Evolutionary conservation across 805 yeast genomes (phyloP).

Genomic region (Wickerhamomyces subpelliculosus): DNA sequence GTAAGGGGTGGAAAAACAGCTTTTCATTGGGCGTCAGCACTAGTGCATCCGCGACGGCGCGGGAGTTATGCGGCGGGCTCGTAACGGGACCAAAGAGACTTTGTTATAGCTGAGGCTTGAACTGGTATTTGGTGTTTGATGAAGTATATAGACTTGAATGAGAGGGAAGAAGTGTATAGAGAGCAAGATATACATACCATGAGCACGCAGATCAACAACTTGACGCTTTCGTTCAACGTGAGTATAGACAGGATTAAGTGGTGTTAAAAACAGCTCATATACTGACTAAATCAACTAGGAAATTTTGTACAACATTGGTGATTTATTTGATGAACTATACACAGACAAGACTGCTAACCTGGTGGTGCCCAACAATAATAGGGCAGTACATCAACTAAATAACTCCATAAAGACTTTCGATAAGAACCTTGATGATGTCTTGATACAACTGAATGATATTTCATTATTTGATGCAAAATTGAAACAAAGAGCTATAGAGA

Average conservation of each 20-base stretch:
- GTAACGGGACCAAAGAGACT: no score
- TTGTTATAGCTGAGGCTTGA: no score
- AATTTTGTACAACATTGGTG: slow-evolving; percentile 16
- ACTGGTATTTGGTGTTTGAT: background rate
- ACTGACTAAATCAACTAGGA: slow-evolving; percentile 11
- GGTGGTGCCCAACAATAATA: slow-evolving; percentile 15
- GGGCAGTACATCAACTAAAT: slow-evolving; percentile 5
- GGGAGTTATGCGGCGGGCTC: no score
- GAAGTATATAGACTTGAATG: no score
- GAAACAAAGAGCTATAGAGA: slow-evolving; percentile 10
- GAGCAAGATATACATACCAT: background rate
- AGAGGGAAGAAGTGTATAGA: background rate
- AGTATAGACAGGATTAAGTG: background rate
- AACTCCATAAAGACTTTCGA: slow-evolving; percentile 14
- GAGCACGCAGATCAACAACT: slow-evolving; percentile 13
- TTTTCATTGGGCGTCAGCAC: slow-evolving; percentile 1
- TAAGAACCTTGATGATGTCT: slow-evolving; percentile 12
- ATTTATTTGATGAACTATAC: slow-evolving; percentile 15
- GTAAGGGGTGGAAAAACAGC: background rate
- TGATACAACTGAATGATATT: slow-evolving; percentile 19
- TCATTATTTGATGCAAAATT: slow-evolving; percentile 13
- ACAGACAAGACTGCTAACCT: slow-evolving; percentile 17
- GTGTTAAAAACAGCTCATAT: background rate
- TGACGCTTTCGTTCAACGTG: slow-evolving; percentile 10
- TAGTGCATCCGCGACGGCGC: no score